Base-by-base conservation (phyloP, 768 basidiomycete species). In the Psilocybe tampanensis region DNA sequence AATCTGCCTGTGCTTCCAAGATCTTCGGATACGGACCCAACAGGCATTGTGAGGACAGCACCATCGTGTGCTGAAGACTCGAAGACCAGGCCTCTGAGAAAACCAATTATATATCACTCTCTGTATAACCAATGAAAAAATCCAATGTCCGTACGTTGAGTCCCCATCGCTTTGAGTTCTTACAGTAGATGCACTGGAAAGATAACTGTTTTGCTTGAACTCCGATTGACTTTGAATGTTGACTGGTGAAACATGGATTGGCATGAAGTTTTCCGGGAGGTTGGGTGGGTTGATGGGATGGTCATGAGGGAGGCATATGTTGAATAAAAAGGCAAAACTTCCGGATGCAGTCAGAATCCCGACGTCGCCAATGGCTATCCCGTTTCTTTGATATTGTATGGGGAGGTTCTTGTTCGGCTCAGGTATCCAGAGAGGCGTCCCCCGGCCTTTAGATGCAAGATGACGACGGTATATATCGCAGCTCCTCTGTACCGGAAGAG, bases 1-100 rank as follows among this genome's bases (percentile, higher is more conserved):
- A 64, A 47, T 21, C 50, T 23, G 1, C 49, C 34, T n/a, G 43
- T 29, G 36, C 47, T 64, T 2, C 18, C 24, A 2, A 64, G 36
- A 19, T 64, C 60, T 18, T 63, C 55, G 0, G 59, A 60, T 2
- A 54, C 15, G 8, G 66, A 56, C 0, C 66, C 66, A 12, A 60
- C 51, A 13, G 66, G 66, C 58, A 67, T 63, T 2, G 55, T 63
- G 18, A 67, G 54, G n/a, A 67, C 53, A 11, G 63, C 66, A 2
- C 63, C 66, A 44, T 67, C 64, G 15, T 52, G 50, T 8, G 42
- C 56, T 2, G 55, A 43, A 7, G 58, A 55, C 21, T 60, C 48
- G 50, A 67, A 67, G 0, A 36, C 39, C 1, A 62, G 19, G 2
- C 52, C 54, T 1, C 62, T 64, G 22, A 11, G 11, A 29, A 32